Evolutionary conservation across 192 early-diverging fungal genomes (phyloP).

Genomic region (Linnemannia schmuckeri): DNA sequence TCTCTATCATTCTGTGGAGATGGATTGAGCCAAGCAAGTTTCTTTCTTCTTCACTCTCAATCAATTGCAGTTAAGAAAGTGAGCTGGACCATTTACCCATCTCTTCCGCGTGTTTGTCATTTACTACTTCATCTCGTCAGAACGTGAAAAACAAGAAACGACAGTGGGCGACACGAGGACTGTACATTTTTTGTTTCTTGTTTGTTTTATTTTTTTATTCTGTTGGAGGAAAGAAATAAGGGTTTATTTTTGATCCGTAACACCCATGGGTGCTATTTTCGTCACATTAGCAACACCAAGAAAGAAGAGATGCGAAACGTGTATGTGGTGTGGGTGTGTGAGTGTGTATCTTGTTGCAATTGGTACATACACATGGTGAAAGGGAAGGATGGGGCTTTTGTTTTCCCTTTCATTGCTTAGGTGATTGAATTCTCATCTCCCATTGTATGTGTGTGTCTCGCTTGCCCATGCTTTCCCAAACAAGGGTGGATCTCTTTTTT

Average conservation of each 20-base stretch:
- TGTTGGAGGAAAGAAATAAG: no score
- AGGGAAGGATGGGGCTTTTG: neutral
- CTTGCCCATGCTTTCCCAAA: neutral
- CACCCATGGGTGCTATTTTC: neutral
- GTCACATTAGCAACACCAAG: neutral
- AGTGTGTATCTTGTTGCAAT: neutral
- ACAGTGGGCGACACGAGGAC: neutral
- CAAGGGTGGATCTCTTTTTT: neutral
- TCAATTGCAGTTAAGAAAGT: neutral
- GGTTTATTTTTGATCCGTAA: neutral
- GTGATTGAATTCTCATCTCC: neutral
- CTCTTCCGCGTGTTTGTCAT: neutral
- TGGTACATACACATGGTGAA: neutral
- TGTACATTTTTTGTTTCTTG: neutral
- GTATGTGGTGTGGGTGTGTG: neutral
- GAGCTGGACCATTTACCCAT: neutral
- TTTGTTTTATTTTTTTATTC: no score
- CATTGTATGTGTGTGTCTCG: neutral
- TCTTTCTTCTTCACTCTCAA: neutral
- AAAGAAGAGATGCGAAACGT: neutral
- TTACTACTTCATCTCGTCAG: neutral
- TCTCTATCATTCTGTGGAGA: no score
- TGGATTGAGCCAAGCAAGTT: neutral
- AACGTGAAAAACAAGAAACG: neutral
- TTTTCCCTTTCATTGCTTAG: neutral